Base-by-base conservation (phyloP, 1,284 basidiomycete species). In the Ustilago nuda region DNA sequence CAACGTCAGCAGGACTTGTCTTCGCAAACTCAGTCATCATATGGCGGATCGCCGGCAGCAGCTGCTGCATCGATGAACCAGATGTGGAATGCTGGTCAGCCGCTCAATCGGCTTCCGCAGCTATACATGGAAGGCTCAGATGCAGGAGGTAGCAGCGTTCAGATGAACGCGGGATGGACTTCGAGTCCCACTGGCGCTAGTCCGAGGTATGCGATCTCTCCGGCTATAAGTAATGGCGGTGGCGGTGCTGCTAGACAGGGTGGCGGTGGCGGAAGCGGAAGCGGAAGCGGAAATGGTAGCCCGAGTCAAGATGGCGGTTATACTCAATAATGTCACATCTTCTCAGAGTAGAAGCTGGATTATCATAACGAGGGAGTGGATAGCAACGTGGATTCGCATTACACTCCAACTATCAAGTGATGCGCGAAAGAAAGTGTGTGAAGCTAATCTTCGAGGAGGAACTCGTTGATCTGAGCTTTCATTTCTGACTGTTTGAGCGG, bases 391-490 rank as follows among this genome's bases (percentile, higher is more conserved):
- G 54, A 41, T 30, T 32, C 27, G 54, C 19, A 56, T 41, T 19
- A n/a, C n/a, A 36, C 52, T 23, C 52, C 19, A 36, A 19, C 8
- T 32, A 19, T 23, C 4, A 4, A 54, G 1, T 23, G 7, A n/a
- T 54, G n/a, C 37, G 35, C 23, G 15, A 23, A 35, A 23, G 52
- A 35, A 19, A 23, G 9, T 15, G n/a, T 15, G 30, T 7, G 13
- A 41, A 50, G 30, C 56, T 35, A 55, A 23, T 72, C 60, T 5
- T 71, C 61, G 53, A 77, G 56, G 9, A 77, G 56, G 23, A 77
- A 73, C 46, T 72, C 64, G 57, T 61, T 53, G 56, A 77, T 77
- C 55, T 70, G 56, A 35, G 75, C 66, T 45, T 67, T 69, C 56
- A 70, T 69, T 46, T 77, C 43, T 32, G 66, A 61, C 15, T 56